Percentiles rank a stretch among this genome's conserved stretches.
These are phyloP conservation scores for Pseudocercospora fijiensis DNA, from an alignment of 2,329 filamentous ascomycete species.

Conservation along the genomic window DNA sequence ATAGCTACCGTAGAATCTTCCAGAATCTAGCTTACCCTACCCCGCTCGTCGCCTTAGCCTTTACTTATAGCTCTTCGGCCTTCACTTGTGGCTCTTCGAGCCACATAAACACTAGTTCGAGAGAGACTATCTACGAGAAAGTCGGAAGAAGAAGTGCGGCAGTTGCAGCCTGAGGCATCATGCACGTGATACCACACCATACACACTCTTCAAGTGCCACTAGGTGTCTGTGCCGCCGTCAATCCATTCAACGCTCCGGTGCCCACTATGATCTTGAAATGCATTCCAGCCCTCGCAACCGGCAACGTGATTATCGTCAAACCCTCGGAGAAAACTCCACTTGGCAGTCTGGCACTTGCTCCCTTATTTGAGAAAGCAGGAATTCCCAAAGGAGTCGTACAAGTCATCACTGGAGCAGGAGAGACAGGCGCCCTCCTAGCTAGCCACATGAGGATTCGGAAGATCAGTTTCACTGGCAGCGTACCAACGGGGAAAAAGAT, in stretches of 20 bases:
- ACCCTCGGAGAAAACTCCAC: conserved; percentile 55
- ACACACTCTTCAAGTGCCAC: too few relatives aligned
- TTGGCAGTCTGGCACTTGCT: conserved; percentile 57
- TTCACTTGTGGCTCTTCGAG: too few relatives aligned
- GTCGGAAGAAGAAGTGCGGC: too few relatives aligned
- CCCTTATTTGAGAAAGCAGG: conserved; percentile 55
- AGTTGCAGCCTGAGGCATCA: too few relatives aligned
- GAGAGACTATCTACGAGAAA: too few relatives aligned
- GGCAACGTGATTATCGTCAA: conserved; percentile 40
- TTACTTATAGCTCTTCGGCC: too few relatives aligned
- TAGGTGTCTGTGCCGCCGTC: conserved; percentile 21
- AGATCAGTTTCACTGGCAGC: conserved; percentile 64
- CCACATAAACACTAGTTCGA: too few relatives aligned
- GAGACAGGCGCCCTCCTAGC: conserved; percentile 59
- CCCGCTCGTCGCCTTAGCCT: too few relatives aligned
- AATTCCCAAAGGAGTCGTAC: conserved; percentile 62
- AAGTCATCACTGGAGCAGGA: conserved; percentile 60
- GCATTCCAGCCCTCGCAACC: conserved; percentile 57
- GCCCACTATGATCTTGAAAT: conserved; percentile 53
- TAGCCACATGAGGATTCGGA: conserved; percentile 58
- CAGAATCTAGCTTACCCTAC: too few relatives aligned
- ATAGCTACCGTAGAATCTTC: too few relatives aligned
- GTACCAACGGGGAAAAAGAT: conserved; percentile 60
- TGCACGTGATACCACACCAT: too few relatives aligned
- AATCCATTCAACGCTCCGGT: conserved; percentile 50